Evolutionary conservation across 2,329 filamentous ascomycete species (phyloP), one percentile per base, ranked within the genome.

Genomic region (Penicillium corylophilum): DNA sequence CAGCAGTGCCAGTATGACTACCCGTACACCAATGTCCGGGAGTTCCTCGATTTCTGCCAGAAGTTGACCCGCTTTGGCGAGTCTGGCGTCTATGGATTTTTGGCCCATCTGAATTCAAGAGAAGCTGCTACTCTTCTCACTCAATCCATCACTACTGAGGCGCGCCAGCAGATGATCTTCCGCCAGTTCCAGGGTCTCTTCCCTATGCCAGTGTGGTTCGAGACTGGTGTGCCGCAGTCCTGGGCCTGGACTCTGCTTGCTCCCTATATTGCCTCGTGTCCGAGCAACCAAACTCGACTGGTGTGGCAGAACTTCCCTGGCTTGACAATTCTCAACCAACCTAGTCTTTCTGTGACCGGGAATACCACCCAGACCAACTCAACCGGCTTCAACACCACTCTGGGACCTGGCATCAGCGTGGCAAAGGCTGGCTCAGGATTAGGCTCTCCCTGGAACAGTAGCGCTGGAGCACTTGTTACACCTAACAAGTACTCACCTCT

Each of bases 241-340:
- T 95, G 89, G 89, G 83, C 85, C 0, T 95, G 90, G 90, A 88
- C 89, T 0, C 79, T 90, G 20, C 77, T 94, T 4, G 89, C 90
- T 0, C 90, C 89, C 0, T 91, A 91, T 71, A 92, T 95, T 69
- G 85, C 82, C 31, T 86, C 80, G 5, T 95, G 90, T 69, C 89
- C 90, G 0, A 74, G 73, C 39, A 83, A 87, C 67, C 84, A 86
- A 60, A 93, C 88, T 1, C 83, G 88, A 6, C 77, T 95, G 26
- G 80, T 84, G 22, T 95, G 90, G 89, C 87, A 93, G 68, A 95
- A 95, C 75, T 92, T 89, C 74, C 90, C 89, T 0, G 79, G 82
- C 0, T 74, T 94, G 15, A 77, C 80, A 60, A 78, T 94, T 44
- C 75, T 87, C 26, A 92, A 93, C 73, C 86, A 93, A 67, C 85